A percentile compares a stretch with the other conserved stretches of the same genome.
Evolutionary conservation across 1,139 yeast genomes (phyloP).

Genomic region (Debaryomycetaceae sp.): DNA sequence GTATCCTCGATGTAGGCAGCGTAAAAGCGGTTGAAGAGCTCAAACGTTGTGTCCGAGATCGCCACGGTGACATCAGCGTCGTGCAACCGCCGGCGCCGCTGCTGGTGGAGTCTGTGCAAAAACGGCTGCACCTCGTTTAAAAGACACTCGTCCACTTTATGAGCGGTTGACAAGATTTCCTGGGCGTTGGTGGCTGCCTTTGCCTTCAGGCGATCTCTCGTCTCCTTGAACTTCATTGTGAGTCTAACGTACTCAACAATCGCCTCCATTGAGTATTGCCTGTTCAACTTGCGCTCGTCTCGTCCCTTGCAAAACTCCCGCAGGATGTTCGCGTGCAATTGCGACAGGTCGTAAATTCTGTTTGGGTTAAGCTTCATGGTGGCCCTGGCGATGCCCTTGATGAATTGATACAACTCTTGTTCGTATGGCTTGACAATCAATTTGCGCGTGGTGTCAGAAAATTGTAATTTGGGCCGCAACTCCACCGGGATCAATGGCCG

Average conservation of each 20-base stretch:
- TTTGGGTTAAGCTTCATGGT: constrained; percentile 7
- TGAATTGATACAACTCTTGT: constrained; percentile 10
- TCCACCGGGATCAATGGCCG: constrained; percentile 11
- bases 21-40: constrained; percentile 14
- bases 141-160: constrained; percentile 9
- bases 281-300: constrained; percentile 13
- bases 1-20: constrained; percentile 14
- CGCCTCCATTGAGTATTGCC: constrained; percentile 11
- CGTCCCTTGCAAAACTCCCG: constrained; percentile 12
- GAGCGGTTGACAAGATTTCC: constrained; percentile 6
- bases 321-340: constrained; percentile 9
- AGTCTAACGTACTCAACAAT: constrained; percentile 10
- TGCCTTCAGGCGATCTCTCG: background rate
- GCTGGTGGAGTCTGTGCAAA: no score
- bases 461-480: constrained; percentile 10
- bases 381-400: constrained; percentile 9
- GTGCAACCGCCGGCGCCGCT: no score
- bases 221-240: constrained; percentile 3
- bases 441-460: constrained; percentile 10
- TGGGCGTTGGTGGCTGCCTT: background rate
- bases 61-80: constrained; percentile 3
- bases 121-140: constrained; percentile 11
- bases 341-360: constrained; percentile 8
- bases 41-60: constrained; percentile 10
- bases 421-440: constrained; percentile 12